These are phyloP conservation scores for Fraxinus ornus DNA, from an alignment of 305 asterid species.

Conservation along the genomic window DNA sequence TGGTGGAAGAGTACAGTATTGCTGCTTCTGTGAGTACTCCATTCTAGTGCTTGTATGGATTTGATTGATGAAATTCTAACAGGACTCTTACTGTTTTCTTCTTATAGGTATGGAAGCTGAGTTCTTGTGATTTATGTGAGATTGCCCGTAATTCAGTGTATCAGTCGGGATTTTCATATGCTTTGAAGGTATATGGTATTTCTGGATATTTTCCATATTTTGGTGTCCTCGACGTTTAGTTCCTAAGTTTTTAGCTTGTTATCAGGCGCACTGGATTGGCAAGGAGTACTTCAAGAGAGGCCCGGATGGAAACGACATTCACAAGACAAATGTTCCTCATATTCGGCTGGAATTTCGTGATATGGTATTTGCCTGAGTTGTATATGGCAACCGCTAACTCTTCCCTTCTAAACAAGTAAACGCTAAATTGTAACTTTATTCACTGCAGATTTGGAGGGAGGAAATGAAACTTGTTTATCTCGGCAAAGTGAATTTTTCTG, in stretches of 20 bases:
- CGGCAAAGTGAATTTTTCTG: slow-evolving; percentile 67
- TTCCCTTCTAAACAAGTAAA: slow-evolving; percentile 6
- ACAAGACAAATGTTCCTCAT: slow-evolving; percentile 93
- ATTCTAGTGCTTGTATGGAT: neutral
- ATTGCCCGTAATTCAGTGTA: slow-evolving; percentile 95
- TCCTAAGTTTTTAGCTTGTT: neutral
- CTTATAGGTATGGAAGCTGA: slow-evolving; percentile 90
- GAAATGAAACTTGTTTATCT: slow-evolving; percentile 84
- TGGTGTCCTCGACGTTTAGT: neutral
- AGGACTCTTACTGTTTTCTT: neutral
- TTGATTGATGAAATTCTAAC: slow-evolving; percentile 5
- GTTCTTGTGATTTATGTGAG: slow-evolving; percentile 95
- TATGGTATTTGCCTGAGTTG: slow-evolving; percentile 51
- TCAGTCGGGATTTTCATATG: slow-evolving; percentile 96
- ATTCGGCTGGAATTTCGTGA: slow-evolving; percentile 95
- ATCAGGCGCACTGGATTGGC: slow-evolving; percentile 96
- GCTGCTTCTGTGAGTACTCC: slow-evolving; percentile 92
- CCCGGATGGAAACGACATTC: slow-evolving; percentile 94
- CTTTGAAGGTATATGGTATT: slow-evolving; percentile 58
- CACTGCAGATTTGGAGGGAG: slow-evolving; percentile 82
- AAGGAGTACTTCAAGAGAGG: slow-evolving; percentile 80
- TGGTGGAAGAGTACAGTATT: slow-evolving; percentile 97
- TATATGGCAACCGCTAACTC: neutral
- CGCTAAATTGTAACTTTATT: neutral
- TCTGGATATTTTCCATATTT: neutral